A percentile compares a stretch with the other conserved stretches of the same genome.
phyloP scores from a whole-genome alignment of 2,329 filamentous ascomycete genomes.

The Colletotrichum euphorbiae region DNA sequence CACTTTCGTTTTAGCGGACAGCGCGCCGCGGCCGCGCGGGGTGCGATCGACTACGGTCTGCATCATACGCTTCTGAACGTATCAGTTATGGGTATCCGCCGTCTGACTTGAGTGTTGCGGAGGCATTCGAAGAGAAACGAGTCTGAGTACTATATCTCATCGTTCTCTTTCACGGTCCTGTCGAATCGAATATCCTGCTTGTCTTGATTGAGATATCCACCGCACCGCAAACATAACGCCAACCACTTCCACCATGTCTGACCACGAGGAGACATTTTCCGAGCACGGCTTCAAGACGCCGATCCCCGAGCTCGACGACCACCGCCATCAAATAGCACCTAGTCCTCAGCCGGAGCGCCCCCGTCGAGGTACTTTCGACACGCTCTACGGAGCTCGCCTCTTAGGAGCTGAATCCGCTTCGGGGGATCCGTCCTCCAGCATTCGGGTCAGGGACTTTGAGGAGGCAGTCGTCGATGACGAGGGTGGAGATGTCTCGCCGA shows the following conservation, averaged over 20 bases:
- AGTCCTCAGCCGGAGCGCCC: slow-evolving; percentile 70
- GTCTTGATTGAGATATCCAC: not conserved
- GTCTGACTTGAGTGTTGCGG: slow-evolving; percentile 34
- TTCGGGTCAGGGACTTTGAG: slow-evolving; percentile 82
- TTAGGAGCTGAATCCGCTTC: slow-evolving; percentile 49
- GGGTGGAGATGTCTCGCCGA: slow-evolving; percentile 58
- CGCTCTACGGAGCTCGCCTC: slow-evolving; percentile 68
- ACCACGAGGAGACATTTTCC: slow-evolving; percentile 69
- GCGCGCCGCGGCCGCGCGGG: slow-evolving; percentile 38
- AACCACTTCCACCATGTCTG: slow-evolving; percentile 71
- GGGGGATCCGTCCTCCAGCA: slow-evolving; percentile 49
- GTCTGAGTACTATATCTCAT: slow-evolving; percentile 6
- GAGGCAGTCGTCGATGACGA: slow-evolving; percentile 86
- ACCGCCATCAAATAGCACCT: slow-evolving; percentile 75
- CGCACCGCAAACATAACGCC: slow-evolving; percentile 7
- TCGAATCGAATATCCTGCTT: not conserved
- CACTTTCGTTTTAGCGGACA: slow-evolving; percentile 24
- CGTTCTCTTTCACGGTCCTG: slow-evolving; percentile 1
- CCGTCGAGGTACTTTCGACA: slow-evolving; percentile 80
- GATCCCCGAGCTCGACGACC: slow-evolving; percentile 87
- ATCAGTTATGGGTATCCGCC: slow-evolving; percentile 39
- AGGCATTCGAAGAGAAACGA: slow-evolving; percentile 35
- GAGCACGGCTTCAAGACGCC: slow-evolving; percentile 78
- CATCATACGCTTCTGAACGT: slow-evolving; percentile 9
- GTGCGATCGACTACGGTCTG: slow-evolving; percentile 29